Base-by-base conservation (phyloP, 495 filamentous ascomycete species). In the Hyaloscypha finlandica region DNA sequence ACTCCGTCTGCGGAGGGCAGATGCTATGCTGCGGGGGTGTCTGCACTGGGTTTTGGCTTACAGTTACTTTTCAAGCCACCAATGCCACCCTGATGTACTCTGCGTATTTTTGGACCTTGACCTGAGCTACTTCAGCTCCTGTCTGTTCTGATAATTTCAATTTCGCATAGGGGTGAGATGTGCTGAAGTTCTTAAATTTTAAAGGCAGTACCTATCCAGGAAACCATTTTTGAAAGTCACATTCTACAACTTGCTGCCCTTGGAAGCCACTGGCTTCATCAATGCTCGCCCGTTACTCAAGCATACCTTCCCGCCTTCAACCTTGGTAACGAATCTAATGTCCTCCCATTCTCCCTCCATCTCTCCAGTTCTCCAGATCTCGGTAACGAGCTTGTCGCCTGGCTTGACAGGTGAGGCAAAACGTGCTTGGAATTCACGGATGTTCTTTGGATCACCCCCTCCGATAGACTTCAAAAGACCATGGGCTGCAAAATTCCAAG, bases 391-490 rank as follows among this genome's bases (percentile, higher is more conserved):
- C 80, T 87, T 89, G 72, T 90, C 89, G 5, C 90, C 92, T 0
- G 91, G 90, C 71, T 85, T 86, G 8, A 96, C 93, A 3, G 93
- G 92, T 54, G 85, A 88, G 9, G 92, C 92, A 76, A 96, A 97
- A 8, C 93, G 81, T 25, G 93, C 92, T 81, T 95, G 91, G 80
- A 92, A 96, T 76, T 92, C 90, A 76, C 85, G 89, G 62, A 97
- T 81, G 68, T 94, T 94, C 48, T 81, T 83, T 2, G 92, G 88
- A 74, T 97, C 83, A 74, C 89, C 90, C 6, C 84, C 89, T 31
- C 93, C 92, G 11, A 96, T 77, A 59, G 81, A 79, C 72, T 89
- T 80, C 35, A 96, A 79, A 56, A 96, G 76, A n/a, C 81, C 89
- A 72, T 95, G 92, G n/a, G 84, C 85, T 2, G 91, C 82, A 59